These are phyloP conservation scores for Colletotrichum tofieldiae DNA, from an alignment of 2,329 filamentous ascomycete species.

Conservation along the genomic window DNA sequence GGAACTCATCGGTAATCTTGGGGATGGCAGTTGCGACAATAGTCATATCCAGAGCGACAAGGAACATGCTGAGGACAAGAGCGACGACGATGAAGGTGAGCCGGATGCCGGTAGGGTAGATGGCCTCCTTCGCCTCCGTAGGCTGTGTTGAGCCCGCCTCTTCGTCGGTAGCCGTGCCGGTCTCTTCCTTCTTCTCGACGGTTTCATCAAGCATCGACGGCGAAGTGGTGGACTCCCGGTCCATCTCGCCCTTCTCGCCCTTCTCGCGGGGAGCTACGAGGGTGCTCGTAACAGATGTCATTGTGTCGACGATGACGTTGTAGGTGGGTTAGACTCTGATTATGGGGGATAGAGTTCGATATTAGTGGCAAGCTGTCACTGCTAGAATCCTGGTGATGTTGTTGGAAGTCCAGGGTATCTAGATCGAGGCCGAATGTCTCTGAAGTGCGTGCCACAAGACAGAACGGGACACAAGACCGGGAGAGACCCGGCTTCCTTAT, in stretches of 20 bases:
- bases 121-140: conserved; percentile 47
- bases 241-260: conserved; percentile 32
- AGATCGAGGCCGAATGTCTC: conserved; percentile 21
- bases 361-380: background rate
- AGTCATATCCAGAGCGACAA: conserved; percentile 67
- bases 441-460: conserved; percentile 28
- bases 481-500: conserved; percentile 26
- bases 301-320: conserved; percentile 1
- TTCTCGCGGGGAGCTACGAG: conserved; percentile 29
- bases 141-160: conserved; percentile 31
- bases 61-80: conserved; percentile 63
- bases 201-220: conserved; percentile 34
- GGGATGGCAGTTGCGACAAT: conserved; percentile 73
- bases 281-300: conserved; percentile 38
- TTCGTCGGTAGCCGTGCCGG: conserved; percentile 35
- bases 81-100: conserved; percentile 63
- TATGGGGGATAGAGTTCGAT: background rate
- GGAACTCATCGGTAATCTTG: conserved; percentile 68
- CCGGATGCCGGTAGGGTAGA: conserved; percentile 58
- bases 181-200: conserved; percentile 35
- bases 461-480: background rate
- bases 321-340: background rate
- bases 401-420: background rate
- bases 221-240: conserved; percentile 35
- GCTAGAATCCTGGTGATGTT: background rate